A percentile compares a stretch with the other conserved stretches of the same genome.
Evolutionary conservation across 208 protist genomes (phyloP).

Genomic region (Trypanosoma cruzi): DNA sequence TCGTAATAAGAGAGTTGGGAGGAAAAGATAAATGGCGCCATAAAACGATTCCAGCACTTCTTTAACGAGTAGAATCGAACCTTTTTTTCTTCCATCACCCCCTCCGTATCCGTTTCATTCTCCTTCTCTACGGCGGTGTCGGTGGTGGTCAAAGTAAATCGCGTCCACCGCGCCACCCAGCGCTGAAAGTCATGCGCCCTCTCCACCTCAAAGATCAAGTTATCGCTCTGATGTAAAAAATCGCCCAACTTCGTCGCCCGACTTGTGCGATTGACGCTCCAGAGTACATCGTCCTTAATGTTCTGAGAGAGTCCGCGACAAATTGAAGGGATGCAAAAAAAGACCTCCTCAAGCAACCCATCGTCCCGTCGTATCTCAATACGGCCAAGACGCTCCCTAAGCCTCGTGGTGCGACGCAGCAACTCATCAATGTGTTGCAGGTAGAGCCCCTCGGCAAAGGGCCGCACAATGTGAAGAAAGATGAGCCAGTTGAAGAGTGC

Average conservation of each 20-base stretch:
- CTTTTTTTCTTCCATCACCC: background rate
- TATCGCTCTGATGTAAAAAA: slow-evolving; percentile 79
- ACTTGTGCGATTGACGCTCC: slow-evolving; percentile 75
- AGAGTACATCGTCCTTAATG: slow-evolving; percentile 71
- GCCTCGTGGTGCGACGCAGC: slow-evolving; percentile 35
- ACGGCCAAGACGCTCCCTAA: slow-evolving; percentile 53
- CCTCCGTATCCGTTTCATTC: background rate
- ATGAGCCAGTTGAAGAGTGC: slow-evolving; percentile 86
- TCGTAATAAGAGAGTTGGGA: slow-evolving; percentile 61
- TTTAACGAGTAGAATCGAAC: slow-evolving; percentile 9
- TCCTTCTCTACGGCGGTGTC: background rate
- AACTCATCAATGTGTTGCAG: slow-evolving; percentile 48
- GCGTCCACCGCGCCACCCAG: slow-evolving; percentile 45
- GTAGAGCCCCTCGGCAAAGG: slow-evolving; percentile 43
- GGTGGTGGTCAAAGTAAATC: slow-evolving; percentile 31
- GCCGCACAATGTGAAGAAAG: slow-evolving; percentile 50
- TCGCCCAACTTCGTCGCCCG: slow-evolving; percentile 76
- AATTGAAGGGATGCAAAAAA: slow-evolving; percentile 83
- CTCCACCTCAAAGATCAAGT: slow-evolving; percentile 87
- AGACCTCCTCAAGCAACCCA: slow-evolving; percentile 71
- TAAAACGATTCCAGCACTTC: slow-evolving; percentile 50
- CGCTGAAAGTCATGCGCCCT: slow-evolving; percentile 50
- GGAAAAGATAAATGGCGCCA: slow-evolving; percentile 49
- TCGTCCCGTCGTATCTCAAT: slow-evolving; percentile 79
- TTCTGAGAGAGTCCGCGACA: slow-evolving; percentile 63